phyloP scores from a whole-genome alignment of 176 grass and related monocot species.

The Thalia dealbata region DNA sequence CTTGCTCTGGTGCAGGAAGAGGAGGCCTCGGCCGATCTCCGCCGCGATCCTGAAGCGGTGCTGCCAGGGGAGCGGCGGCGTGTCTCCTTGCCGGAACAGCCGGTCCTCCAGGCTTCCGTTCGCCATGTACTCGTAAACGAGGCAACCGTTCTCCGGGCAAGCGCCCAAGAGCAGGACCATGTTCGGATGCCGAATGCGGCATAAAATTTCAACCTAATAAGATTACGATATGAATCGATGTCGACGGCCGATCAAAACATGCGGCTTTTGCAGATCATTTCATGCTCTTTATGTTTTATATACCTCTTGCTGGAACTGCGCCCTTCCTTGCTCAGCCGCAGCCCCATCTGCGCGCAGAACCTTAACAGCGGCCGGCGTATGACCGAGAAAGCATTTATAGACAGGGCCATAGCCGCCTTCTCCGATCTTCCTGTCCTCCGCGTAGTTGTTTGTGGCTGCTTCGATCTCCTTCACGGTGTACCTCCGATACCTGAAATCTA shows the following conservation, averaged over 20 bases:
- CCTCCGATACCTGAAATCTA: conserved; percentile 22
- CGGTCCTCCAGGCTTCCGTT: neutral
- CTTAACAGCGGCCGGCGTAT: conserved; percentile 36
- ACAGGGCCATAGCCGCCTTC: neutral
- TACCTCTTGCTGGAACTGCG: neutral
- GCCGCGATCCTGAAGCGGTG: neutral
- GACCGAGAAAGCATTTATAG: conserved; percentile 27
- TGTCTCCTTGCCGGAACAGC: neutral
- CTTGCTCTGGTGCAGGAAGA: conserved; percentile 4
- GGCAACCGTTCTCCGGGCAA: neutral
- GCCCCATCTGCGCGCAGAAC: neutral
- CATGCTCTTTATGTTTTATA: too few species aligned
- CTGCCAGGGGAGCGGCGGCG: neutral
- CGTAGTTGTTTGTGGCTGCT: conserved; percentile 17
- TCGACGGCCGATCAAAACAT: neutral
- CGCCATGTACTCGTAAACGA: neutral
- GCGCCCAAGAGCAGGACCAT: neutral
- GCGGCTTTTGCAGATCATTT: too few species aligned
- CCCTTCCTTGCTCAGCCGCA: neutral
- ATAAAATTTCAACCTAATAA: conserved; percentile 3
- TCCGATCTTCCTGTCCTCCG: neutral
- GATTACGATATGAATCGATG: neutral
- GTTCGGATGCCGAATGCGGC: neutral
- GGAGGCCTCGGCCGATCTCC: neutral
- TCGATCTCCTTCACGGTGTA: neutral